phyloP scores from a whole-genome alignment of 345 rosid species.

The Leavenworthia alabamica region DNA sequence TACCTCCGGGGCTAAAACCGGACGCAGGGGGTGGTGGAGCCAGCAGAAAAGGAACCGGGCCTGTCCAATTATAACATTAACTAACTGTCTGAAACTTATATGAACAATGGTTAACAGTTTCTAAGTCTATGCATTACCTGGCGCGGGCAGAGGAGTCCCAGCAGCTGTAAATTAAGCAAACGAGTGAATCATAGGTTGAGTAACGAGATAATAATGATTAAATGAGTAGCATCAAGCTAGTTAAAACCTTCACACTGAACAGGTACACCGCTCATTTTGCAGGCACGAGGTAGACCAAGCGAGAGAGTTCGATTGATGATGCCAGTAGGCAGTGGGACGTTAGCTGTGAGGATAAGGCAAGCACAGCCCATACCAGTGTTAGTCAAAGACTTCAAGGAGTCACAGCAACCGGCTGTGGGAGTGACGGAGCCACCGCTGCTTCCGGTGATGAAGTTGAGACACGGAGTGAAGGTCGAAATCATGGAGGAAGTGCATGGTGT shows the following conservation, averaged over 20 bases:
- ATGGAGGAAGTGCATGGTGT: constrained; percentile 75
- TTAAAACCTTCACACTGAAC: constrained; percentile 61
- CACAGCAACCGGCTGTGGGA: constrained; percentile 63
- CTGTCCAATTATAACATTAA: constrained; percentile 33
- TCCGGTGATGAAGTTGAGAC: constrained; percentile 72
- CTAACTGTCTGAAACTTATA: not conserved
- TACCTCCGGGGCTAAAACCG: constrained; percentile 55
- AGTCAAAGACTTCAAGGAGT: constrained; percentile 45
- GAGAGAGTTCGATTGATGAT: constrained; percentile 52
- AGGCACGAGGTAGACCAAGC: constrained; percentile 60
- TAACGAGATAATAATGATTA: not conserved
- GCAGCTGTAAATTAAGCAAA: constrained; percentile 46
- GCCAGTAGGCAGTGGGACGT: constrained; percentile 56
- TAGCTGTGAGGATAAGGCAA: constrained; percentile 67
- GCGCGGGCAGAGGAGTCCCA: constrained; percentile 78
- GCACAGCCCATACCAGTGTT: constrained; percentile 52
- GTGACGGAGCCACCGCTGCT: constrained; percentile 49
- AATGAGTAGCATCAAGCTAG: not conserved
- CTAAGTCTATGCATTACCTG: constrained; percentile 44
- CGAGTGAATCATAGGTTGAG: not conserved
- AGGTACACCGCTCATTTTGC: constrained; percentile 58
- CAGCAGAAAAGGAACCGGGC: constrained; percentile 55
- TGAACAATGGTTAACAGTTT: not conserved
- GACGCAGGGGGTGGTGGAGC: constrained; percentile 41
- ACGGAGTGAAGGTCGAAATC: constrained; percentile 78